Evolutionary conservation across 371 early-diverging fungal genomes (phyloP).

Genomic region (Entomophthora muscae): DNA sequence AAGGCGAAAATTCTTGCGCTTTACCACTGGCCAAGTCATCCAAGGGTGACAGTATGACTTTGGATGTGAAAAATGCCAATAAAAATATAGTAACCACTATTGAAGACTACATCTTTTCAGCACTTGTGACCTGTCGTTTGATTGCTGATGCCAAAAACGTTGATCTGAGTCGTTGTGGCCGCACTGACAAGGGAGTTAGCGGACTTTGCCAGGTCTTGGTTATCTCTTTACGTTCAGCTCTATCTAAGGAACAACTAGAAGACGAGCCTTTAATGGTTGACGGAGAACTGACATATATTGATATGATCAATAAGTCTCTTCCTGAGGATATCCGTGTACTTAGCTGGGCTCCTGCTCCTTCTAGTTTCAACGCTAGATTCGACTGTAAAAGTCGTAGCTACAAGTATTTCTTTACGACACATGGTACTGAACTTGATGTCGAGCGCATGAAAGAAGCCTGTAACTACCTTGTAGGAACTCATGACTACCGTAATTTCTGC

Average conservation of each 20-base stretch:
- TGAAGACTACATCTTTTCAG: conserved; percentile 66
- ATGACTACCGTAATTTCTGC: conserved; percentile 92
- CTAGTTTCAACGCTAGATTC: conserved; percentile 76
- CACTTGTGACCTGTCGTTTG: conserved; percentile 48
- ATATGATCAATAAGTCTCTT: conserved; percentile 64
- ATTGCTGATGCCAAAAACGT: conserved; percentile 34
- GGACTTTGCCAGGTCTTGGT: conserved; percentile 82
- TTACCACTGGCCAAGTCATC: conserved; percentile 10
- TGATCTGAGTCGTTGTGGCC: conserved; percentile 69
- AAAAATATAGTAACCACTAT: conserved; percentile 43
- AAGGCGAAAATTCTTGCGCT: conserved; percentile 19
- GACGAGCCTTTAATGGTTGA: conserved; percentile 13
- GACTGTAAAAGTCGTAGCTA: conserved; percentile 73
- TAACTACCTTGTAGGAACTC: conserved; percentile 46
- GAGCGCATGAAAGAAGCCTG: conserved; percentile 61
- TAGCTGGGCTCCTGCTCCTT: conserved; percentile 73
- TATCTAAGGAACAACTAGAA: conserved; percentile 19
- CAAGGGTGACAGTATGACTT: conserved; percentile 15
- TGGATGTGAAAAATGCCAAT: conserved; percentile 12
- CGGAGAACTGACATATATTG: conserved; percentile 58
- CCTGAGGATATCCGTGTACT: conserved; percentile 81
- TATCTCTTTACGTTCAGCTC: conserved; percentile 16
- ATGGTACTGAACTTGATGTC: conserved; percentile 41
- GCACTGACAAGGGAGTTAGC: conserved; percentile 93
- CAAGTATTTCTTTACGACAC: conserved; percentile 73